These are phyloP conservation scores for Butyriboletus loyo DNA, from an alignment of 768 basidiomycete species.

Conservation along the genomic window DNA sequence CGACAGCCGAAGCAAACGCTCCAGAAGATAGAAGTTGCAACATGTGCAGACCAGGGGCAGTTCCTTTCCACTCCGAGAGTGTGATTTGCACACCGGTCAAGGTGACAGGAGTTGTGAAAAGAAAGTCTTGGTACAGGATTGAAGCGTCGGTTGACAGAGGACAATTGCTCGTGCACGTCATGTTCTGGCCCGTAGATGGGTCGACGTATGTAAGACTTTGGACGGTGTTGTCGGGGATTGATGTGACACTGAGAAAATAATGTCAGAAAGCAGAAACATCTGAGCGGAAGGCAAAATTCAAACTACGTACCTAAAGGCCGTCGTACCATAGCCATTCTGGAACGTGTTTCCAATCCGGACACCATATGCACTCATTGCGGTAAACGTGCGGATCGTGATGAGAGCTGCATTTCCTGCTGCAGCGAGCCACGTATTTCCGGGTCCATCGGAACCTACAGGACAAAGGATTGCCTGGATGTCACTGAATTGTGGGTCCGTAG, in stretches of 20 bases:
- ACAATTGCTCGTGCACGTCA: conserved; percentile 75
- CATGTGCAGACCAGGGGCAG: conserved; percentile 79
- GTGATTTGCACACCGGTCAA: conserved; percentile 90
- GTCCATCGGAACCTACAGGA: conserved; percentile 76
- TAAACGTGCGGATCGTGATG: conserved; percentile 75
- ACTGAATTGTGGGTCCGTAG: conserved; percentile 55
- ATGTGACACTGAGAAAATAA: conserved; percentile 58
- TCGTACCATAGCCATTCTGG: conserved; percentile 74
- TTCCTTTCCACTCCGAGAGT: conserved; percentile 71
- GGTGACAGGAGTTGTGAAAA: conserved; percentile 60
- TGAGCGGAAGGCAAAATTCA: neutral
- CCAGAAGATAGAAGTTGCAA: conserved; percentile 92
- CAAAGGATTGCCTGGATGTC: conserved; percentile 76
- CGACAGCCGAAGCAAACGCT: conserved; percentile 78
- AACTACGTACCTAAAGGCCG: conserved; percentile 68
- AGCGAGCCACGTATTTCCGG: conserved; percentile 83
- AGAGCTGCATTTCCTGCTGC: conserved; percentile 66
- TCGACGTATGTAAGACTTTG: conserved; percentile 77
- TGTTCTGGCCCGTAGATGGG: conserved; percentile 66
- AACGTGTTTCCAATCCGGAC: conserved; percentile 92
- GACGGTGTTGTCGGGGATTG: conserved; percentile 86
- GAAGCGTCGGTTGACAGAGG: conserved; percentile 75
- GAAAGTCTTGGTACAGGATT: conserved; percentile 89
- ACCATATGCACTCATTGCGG: conserved; percentile 71
- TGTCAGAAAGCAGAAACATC: conserved; percentile 6